Evolutionary conservation across 495 filamentous ascomycete genomes (phyloP).

Genomic region (Penicillium pancosmium): DNA sequence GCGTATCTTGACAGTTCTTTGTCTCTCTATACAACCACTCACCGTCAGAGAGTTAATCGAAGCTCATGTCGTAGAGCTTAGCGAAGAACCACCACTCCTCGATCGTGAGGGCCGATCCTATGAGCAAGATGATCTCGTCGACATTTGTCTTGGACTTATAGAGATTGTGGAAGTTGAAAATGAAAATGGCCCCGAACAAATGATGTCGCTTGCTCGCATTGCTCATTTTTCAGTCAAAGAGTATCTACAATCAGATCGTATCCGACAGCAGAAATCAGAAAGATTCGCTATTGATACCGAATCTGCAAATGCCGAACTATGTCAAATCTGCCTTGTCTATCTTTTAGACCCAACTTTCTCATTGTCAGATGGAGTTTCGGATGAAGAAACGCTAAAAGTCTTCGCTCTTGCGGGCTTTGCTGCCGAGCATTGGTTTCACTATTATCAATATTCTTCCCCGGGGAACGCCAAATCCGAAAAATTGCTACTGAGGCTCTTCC

Average conservation of each 20-base stretch:
- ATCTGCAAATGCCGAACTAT: slow-evolving; percentile 30
- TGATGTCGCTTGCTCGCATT: slow-evolving; percentile 22
- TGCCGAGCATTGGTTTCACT: slow-evolving; percentile 29
- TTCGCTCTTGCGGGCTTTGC: slow-evolving; percentile 31
- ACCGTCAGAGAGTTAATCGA: slow-evolving; percentile 33
- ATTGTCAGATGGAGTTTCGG: slow-evolving; percentile 12
- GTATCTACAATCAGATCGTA: slow-evolving; percentile 40
- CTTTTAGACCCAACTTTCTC: slow-evolving; percentile 31
- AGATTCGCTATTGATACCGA: slow-evolving; percentile 21
- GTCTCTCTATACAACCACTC: slow-evolving; percentile 30
- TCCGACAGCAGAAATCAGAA: slow-evolving; percentile 24
- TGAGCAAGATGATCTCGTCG: slow-evolving; percentile 23
- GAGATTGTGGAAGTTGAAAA: slow-evolving; percentile 7
- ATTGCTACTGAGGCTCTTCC: slow-evolving; percentile 16
- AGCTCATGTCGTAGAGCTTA: slow-evolving; percentile 27
- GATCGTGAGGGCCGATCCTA: slow-evolving; percentile 25
- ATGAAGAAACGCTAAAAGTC: slow-evolving; percentile 10
- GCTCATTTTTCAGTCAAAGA: slow-evolving; percentile 45
- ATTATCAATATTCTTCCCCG: slow-evolving; percentile 11
- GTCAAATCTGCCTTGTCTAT: slow-evolving; percentile 35
- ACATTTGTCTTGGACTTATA: slow-evolving; percentile 37
- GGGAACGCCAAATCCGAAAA: neutral
- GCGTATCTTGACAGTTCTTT: slow-evolving; percentile 36
- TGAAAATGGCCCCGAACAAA: too few relatives aligned
- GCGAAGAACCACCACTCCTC: slow-evolving; percentile 7